Conservation (phyloP, 129 eudicot species). For the Saussurea involucrata region DNA sequence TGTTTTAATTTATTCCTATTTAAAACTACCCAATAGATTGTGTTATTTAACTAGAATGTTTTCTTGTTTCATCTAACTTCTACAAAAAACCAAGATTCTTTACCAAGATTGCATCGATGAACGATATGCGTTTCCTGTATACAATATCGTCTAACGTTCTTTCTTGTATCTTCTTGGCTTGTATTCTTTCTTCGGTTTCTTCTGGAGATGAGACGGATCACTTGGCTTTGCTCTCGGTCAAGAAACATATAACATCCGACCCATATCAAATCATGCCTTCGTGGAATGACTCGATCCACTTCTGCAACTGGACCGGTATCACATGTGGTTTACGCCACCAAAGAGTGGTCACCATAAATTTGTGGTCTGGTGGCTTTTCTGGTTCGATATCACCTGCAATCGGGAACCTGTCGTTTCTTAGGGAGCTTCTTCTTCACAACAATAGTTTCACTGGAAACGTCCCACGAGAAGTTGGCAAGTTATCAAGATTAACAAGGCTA, state of each 20-base stretch:
- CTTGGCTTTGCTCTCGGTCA: conserved; percentile 27
- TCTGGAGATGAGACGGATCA: conserved; percentile 29
- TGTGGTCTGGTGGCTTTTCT: conserved; percentile 20
- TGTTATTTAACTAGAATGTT: not conserved
- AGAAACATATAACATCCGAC: conserved; percentile 18
- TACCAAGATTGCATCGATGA: not conserved
- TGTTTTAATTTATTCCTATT: no score
- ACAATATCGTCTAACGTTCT: not conserved
- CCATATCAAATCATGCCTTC: conserved; percentile 21
- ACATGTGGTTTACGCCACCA: conserved; percentile 14
- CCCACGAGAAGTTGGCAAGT: conserved; percentile 21
- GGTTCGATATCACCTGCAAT: conserved; percentile 37
- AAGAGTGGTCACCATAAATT: conserved; percentile 23
- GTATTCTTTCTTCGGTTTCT: not conserved
- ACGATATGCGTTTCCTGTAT: not conserved
- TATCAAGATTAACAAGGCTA: conserved; percentile 17
- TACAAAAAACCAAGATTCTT: not conserved
- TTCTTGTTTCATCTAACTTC: not conserved
- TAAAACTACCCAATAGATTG: not conserved
- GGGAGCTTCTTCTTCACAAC: conserved; percentile 21
- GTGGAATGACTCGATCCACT: conserved; percentile 29
- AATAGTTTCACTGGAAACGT: conserved; percentile 27
- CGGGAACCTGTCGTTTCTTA: conserved; percentile 33
- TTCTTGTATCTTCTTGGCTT: not conserved
- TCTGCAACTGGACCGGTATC: conserved; percentile 35